These are phyloP conservation scores for Saccharomyces mikatae DNA, from an alignment of 805 yeast species.

Conservation along the genomic window DNA sequence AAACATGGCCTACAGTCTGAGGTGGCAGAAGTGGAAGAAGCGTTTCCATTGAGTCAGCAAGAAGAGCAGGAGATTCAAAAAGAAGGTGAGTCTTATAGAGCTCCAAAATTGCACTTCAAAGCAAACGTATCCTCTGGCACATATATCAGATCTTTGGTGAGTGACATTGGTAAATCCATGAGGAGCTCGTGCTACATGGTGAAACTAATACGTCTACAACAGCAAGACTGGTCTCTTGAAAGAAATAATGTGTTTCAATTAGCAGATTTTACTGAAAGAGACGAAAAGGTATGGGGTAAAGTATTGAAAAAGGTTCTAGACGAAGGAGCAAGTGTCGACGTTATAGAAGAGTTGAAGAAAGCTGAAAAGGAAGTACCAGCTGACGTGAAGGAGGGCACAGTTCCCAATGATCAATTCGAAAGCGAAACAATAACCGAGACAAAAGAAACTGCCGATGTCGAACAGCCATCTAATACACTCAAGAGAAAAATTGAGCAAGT, in stretches of 20 bases:
- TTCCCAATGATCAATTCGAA: not conserved
- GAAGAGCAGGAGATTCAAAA: slow-evolving; percentile 22
- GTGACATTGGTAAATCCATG: slow-evolving; percentile 80
- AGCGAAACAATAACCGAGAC: not conserved
- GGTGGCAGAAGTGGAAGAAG: slow-evolving; percentile 34
- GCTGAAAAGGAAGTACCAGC: slow-evolving; percentile 21
- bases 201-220: slow-evolving; percentile 60
- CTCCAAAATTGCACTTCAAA: slow-evolving; percentile 65
- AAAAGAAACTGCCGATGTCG: not conserved
- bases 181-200: slow-evolving; percentile 86
- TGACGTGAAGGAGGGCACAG: slow-evolving; percentile 2
- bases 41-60: slow-evolving; percentile 33
- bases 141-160: slow-evolving; percentile 79
- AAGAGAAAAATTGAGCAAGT: slow-evolving; percentile 6
- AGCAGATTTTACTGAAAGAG: slow-evolving; percentile 53
- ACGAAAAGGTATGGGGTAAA: slow-evolving; percentile 62
- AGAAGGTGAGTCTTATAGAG: slow-evolving; percentile 37
- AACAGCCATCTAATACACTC: not conserved
- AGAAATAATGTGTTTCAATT: slow-evolving; percentile 58
- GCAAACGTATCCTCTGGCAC: slow-evolving; percentile 91
- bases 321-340: slow-evolving; percentile 35
- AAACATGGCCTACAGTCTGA: slow-evolving; percentile 35
- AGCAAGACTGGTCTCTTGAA: slow-evolving; percentile 77
- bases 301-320: slow-evolving; percentile 51
- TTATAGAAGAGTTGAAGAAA: slow-evolving; percentile 33